Conservation (phyloP, 2,329 filamentous ascomycete species). For the Botryotinia calthae region DNA sequence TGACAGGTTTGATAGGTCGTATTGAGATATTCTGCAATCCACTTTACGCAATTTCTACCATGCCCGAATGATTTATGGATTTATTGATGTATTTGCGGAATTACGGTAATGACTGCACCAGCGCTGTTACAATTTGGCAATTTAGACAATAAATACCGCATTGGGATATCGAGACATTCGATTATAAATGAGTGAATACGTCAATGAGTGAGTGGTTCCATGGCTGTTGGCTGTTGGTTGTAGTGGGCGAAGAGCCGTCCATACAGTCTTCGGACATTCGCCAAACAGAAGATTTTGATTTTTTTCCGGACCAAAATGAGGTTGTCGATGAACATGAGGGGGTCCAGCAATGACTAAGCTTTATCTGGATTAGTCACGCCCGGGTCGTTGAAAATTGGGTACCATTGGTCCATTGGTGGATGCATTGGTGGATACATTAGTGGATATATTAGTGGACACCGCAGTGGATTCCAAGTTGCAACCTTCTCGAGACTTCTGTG, state of each 20-base stretch:
- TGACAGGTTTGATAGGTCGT: neutral
- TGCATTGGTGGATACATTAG: neutral
- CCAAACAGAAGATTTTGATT: neutral
- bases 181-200: neutral
- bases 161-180: too few species aligned
- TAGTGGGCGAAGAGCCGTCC: neutral
- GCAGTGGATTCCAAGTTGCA: too few species aligned
- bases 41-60: neutral
- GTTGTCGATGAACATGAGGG: slow-evolving; percentile 14
- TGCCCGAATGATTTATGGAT: too few species aligned
- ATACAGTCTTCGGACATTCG: neutral
- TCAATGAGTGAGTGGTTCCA: neutral
- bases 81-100: neutral
- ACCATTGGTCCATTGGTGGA: neutral
- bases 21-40: neutral
- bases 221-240: too few species aligned
- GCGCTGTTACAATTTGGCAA: too few species aligned
- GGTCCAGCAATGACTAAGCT: neutral
- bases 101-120: too few species aligned
- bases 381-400: neutral
- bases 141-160: neutral
- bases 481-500: neutral
- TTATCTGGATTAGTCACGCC: neutral
- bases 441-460: too few species aligned
- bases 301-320: neutral